Evolutionary conservation across 23 red algal genomes (phyloP).

Genomic region (Gracilaria domingensis): DNA sequence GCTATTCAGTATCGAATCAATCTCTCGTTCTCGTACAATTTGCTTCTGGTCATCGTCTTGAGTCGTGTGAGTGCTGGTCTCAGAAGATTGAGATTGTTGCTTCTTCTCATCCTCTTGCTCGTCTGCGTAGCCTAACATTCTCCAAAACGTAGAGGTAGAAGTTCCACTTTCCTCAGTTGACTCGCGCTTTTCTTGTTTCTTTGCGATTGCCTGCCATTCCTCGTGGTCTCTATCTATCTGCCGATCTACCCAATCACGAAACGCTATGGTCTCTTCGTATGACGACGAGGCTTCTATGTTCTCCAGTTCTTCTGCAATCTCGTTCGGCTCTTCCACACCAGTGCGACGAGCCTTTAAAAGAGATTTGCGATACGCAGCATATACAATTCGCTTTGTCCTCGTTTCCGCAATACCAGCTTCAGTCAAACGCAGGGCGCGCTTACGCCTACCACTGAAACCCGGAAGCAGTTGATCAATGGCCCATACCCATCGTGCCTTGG

Average conservation of each 20-base stretch:
- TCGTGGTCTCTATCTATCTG: slow-evolving; percentile 49
- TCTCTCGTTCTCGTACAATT: not conserved
- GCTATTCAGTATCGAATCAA: not conserved
- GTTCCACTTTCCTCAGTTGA: slow-evolving; percentile 28
- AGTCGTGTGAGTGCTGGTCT: not conserved
- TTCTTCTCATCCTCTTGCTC: not conserved
- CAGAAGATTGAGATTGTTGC: not conserved
- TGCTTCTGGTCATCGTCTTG: not conserved
- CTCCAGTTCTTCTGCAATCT: slow-evolving; percentile 57
- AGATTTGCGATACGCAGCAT: slow-evolving; percentile 53
- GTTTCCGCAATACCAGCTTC: slow-evolving; percentile 41
- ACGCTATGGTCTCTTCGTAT: slow-evolving; percentile 64
- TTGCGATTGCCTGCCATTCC: slow-evolving; percentile 23
- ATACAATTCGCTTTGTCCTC: slow-evolving; percentile 16
- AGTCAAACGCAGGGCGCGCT: slow-evolving; percentile 23
- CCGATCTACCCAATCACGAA: slow-evolving; percentile 68
- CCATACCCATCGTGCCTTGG: slow-evolving; percentile 78
- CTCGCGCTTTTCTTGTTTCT: slow-evolving; percentile 27
- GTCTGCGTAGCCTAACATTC: slow-evolving; percentile 56
- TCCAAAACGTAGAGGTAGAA: slow-evolving; percentile 50
- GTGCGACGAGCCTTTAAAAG: slow-evolving; percentile 62
- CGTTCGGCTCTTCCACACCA: slow-evolving; percentile 51
- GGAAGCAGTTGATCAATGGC: slow-evolving; percentile 82
- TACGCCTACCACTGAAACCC: slow-evolving; percentile 55
- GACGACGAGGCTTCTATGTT: slow-evolving; percentile 61